Conservation (phyloP, 78 protist species). For the Polysphondylium violaceum region DNA sequence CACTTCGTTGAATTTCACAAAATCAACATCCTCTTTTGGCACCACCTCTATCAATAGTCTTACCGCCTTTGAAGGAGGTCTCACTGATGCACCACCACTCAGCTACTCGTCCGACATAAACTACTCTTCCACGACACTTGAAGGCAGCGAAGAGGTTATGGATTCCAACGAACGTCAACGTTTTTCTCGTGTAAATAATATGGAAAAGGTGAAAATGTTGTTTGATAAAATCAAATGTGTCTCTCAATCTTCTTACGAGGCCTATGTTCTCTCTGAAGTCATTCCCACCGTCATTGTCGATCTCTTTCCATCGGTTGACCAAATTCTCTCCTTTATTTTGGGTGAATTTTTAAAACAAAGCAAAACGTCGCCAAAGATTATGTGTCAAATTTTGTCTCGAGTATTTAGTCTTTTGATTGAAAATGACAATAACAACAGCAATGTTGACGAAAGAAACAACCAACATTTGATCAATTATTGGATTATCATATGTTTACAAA, state of each 20-base stretch:
- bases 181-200: slow-evolving; percentile 53
- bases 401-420: slow-evolving; percentile 57
- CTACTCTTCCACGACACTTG: neutral
- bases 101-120: slow-evolving; percentile 6
- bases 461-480: slow-evolving; percentile 50
- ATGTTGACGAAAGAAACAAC: slow-evolving; percentile 2
- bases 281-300: slow-evolving; percentile 59
- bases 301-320: slow-evolving; percentile 69
- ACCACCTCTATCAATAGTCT: slow-evolving; percentile 1
- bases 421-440: neutral
- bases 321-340: slow-evolving; percentile 62
- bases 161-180: slow-evolving; percentile 17
- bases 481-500: slow-evolving; percentile 71
- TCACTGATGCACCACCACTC: slow-evolving; percentile 5
- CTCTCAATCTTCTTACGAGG: slow-evolving; percentile 60
- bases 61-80: slow-evolving; percentile 42
- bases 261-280: slow-evolving; percentile 36
- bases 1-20: slow-evolving; percentile 1
- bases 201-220: slow-evolving; percentile 75
- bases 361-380: slow-evolving; percentile 55
- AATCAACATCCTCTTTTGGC: slow-evolving; percentile 25
- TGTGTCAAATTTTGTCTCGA: slow-evolving; percentile 54
- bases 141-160: neutral
- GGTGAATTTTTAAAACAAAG: slow-evolving; percentile 78
- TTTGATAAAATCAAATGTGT: slow-evolving; percentile 65